Conservation (phyloP, 345 rosid species). For the Abelmoschus esculentus region DNA sequence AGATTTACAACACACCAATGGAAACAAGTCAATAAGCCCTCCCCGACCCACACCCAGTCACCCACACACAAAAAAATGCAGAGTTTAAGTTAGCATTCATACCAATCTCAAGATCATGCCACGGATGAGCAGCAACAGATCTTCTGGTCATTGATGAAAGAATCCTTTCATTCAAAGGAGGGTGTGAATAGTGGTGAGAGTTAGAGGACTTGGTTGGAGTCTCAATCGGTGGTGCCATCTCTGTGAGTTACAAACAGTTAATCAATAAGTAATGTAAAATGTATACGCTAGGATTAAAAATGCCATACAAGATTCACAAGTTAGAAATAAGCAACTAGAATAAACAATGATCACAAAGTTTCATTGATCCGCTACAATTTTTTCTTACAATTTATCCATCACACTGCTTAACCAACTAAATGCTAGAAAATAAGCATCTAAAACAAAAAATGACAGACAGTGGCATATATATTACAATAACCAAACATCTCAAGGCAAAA, state of each 20-base stretch:
- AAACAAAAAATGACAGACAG: background rate
- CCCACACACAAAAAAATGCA: background rate
- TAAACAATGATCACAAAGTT: background rate
- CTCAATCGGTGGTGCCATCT: conserved; percentile 74
- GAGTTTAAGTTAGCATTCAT: conserved; percentile 9
- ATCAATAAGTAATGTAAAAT: background rate
- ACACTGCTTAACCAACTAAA: background rate
- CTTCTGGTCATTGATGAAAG: conserved; percentile 87
- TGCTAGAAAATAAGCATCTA: background rate
- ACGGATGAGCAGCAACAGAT: conserved; percentile 93
- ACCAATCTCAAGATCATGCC: conserved; percentile 99
- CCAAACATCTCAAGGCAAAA: conserved; percentile 2
- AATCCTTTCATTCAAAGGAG: conserved; percentile 89
- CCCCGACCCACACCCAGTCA: background rate
- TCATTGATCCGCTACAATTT: background rate
- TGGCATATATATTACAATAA: background rate
- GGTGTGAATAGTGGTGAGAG: conserved; percentile 33
- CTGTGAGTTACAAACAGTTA: conserved; percentile 24
- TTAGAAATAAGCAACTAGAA: background rate
- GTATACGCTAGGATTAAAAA: background rate
- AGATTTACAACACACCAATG: background rate
- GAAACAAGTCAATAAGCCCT: background rate
- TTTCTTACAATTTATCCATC: background rate
- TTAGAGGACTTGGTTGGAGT: conserved; percentile 26
- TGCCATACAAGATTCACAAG: background rate